These are phyloP conservation scores for Podospora fimiseda DNA, from an alignment of 495 filamentous ascomycete genomes.

Conservation along the genomic window DNA sequence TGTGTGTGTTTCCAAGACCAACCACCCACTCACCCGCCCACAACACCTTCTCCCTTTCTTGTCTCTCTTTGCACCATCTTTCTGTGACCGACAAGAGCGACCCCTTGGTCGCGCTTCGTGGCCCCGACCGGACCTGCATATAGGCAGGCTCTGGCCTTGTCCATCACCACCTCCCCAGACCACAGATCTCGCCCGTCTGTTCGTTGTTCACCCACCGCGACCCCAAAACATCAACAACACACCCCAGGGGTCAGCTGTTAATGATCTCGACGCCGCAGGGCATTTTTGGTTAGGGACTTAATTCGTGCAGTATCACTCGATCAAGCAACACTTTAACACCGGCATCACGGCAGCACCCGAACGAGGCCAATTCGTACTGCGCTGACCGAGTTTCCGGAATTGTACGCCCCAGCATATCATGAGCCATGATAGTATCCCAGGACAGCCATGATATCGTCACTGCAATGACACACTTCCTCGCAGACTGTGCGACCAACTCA, in stretches of 20 bases:
- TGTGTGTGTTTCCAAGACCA: slow-evolving; percentile 10
- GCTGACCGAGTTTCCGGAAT: neutral
- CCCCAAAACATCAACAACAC: slow-evolving; percentile 3
- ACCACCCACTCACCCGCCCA: slow-evolving; percentile 13
- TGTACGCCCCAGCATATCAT: slow-evolving; percentile 4
- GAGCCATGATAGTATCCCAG: slow-evolving; percentile 19
- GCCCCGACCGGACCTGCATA: slow-evolving; percentile 15
- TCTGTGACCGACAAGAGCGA: slow-evolving; percentile 16
- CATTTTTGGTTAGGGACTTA: slow-evolving; percentile 27
- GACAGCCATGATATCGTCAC: slow-evolving; percentile 19
- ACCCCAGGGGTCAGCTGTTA: slow-evolving; percentile 1
- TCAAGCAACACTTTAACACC: slow-evolving; percentile 10
- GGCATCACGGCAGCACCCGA: neutral
- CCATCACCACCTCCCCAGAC: slow-evolving; percentile 5
- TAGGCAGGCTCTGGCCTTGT: slow-evolving; percentile 17
- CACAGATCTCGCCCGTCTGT: slow-evolving; percentile 5
- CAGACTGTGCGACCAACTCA: neutral
- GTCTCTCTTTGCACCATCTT: slow-evolving; percentile 2
- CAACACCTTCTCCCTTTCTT: neutral
- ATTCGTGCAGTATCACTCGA: slow-evolving; percentile 19
- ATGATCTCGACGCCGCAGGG: slow-evolving; percentile 9
- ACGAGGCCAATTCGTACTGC: neutral
- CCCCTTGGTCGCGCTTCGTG: slow-evolving; percentile 6
- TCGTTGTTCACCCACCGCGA: slow-evolving; percentile 11
- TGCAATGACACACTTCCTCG: slow-evolving; percentile 12